A percentile compares a stretch with the other conserved stretches of the same genome.
Evolutionary conservation across 495 filamentous ascomycete genomes (phyloP).

Genomic region (Schizothecium vesticola): DNA sequence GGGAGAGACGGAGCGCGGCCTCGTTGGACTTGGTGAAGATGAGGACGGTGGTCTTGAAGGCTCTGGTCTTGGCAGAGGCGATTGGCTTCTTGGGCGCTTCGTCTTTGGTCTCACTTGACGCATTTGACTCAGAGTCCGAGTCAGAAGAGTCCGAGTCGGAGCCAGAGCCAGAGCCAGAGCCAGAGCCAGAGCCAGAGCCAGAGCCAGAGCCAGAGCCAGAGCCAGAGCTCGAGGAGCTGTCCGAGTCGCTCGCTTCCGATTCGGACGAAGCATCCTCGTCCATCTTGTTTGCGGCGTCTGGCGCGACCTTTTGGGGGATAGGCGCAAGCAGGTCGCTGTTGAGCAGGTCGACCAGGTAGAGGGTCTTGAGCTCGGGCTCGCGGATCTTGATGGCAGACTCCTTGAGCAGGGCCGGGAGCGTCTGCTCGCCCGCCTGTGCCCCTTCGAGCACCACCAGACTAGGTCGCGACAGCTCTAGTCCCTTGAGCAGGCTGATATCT

Average conservation of each 20-base stretch:
- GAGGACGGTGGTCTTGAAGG: slow-evolving; percentile 48
- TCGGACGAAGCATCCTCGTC: slow-evolving; percentile 29
- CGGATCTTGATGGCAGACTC: slow-evolving; percentile 72
- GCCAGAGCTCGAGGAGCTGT: slow-evolving; percentile 23
- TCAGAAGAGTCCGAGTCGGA: slow-evolving; percentile 27
- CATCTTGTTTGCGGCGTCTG: slow-evolving; percentile 9
- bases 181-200: slow-evolving; percentile 12
- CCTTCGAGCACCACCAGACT: slow-evolving; percentile 69
- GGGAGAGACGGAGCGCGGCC: slow-evolving; percentile 69
- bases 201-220: slow-evolving; percentile 5
- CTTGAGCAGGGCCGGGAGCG: slow-evolving; percentile 61
- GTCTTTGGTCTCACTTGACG: background rate
- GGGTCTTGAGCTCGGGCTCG: slow-evolving; percentile 73
- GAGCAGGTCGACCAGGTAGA: slow-evolving; percentile 68
- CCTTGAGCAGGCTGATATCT: slow-evolving; percentile 74
- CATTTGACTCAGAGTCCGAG: slow-evolving; percentile 13
- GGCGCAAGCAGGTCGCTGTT: slow-evolving; percentile 32
- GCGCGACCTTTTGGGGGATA: background rate
- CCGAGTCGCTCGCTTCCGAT: slow-evolving; percentile 20
- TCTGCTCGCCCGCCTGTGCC: slow-evolving; percentile 38
- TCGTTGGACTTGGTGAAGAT: slow-evolving; percentile 90
- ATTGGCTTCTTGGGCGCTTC: background rate
- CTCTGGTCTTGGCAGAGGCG: background rate
- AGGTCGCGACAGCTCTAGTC: slow-evolving; percentile 66
- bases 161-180: slow-evolving; percentile 21